Percentiles rank a stretch among this genome's conserved stretches.
Conservation (phyloP, 768 basidiomycete species). For the Collybia sp. region DNA sequence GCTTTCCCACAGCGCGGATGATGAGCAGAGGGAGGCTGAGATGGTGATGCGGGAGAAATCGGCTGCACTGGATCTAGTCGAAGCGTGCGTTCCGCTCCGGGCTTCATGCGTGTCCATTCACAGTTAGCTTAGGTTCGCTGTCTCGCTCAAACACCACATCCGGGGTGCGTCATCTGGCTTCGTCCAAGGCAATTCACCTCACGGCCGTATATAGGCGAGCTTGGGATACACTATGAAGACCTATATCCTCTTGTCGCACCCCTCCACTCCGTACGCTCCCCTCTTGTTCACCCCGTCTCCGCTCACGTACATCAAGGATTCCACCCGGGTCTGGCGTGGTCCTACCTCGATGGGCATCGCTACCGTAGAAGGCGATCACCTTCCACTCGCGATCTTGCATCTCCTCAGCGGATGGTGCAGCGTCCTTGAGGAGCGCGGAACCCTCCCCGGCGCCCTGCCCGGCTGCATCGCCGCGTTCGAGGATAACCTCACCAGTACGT, state of each 20-base stretch:
- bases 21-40: conserved; percentile 34
- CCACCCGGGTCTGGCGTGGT: not conserved
- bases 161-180: conserved; percentile 30
- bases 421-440: conserved; percentile 53
- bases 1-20: conserved; percentile 25
- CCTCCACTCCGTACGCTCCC: conserved; percentile 42
- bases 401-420: conserved; percentile 56
- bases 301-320: not conserved
- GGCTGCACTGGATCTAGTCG: conserved; percentile 52
- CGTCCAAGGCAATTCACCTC: not conserved
- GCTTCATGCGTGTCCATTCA: not conserved
- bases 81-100: conserved; percentile 35
- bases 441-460: conserved; percentile 53
- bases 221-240: conserved; percentile 59
- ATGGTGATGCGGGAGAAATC: conserved; percentile 59
- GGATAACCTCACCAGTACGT: conserved; percentile 43
- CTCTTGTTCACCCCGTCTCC: not conserved
- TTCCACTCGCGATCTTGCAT: conserved; percentile 52
- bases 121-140: conserved; percentile 37
- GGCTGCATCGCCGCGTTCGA: conserved; percentile 47
- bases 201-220: conserved; percentile 34
- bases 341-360: not conserved
- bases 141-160: conserved; percentile 60
- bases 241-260: conserved; percentile 53
- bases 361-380: conserved; percentile 43